Evolutionary conservation across 768 basidiomycete genomes (phyloP).

Genomic region (Hydnum rufescens): DNA sequence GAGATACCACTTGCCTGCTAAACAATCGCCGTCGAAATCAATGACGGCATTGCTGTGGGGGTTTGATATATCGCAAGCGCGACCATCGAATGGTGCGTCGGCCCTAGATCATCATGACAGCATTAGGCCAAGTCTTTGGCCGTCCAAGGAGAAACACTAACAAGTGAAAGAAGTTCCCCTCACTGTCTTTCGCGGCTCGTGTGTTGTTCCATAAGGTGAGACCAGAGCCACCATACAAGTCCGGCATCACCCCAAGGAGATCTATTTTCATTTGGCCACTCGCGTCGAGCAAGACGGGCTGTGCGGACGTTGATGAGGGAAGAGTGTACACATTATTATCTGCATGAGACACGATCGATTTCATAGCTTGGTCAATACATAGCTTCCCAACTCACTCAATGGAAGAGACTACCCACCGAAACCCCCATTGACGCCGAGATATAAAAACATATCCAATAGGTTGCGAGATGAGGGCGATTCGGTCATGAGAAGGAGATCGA

Average conservation of each 20-base stretch:
- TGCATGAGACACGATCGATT: too few species aligned
- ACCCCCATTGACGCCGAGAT: constrained; percentile 41
- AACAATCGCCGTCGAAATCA: constrained; percentile 88
- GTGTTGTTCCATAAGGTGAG: constrained; percentile 13
- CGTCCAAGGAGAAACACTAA: neutral
- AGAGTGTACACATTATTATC: constrained; percentile 15
- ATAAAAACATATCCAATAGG: constrained; percentile 43
- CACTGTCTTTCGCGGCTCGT: constrained; percentile 39
- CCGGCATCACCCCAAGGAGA: constrained; percentile 46
- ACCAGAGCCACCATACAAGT: constrained; percentile 13
- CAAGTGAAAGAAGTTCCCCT: neutral
- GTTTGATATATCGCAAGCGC: constrained; percentile 56
- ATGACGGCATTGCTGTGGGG: constrained; percentile 92
- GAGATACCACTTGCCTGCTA: constrained; percentile 41
- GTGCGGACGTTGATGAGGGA: constrained; percentile 45
- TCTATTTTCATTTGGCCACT: constrained; percentile 83
- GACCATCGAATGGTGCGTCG: constrained; percentile 38
- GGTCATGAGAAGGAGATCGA: constrained; percentile 75
- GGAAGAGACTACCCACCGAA: constrained; percentile 31
- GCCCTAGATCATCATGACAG: constrained; percentile 20
- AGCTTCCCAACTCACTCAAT: too few species aligned
- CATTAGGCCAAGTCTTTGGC: neutral
- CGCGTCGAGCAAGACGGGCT: constrained; percentile 74
- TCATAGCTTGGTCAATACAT: constrained; percentile 23
- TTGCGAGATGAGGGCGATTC: constrained; percentile 1